Conservation (phyloP, 306 rosid species). For the Vicia villosa region DNA sequence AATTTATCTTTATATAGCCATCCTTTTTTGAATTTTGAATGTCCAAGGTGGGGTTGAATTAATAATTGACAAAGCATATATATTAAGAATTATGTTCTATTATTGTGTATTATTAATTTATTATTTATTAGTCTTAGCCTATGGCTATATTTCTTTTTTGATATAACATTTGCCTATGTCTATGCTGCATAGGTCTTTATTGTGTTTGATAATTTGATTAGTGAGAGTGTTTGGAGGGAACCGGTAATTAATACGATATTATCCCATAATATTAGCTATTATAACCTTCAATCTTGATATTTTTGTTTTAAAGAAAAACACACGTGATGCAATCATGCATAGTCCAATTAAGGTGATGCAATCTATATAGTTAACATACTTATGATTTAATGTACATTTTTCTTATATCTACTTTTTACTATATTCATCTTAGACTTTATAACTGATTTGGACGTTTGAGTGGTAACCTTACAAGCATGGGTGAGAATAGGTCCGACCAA, state of each 20-base stretch:
- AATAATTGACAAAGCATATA: background rate
- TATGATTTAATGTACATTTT: no score
- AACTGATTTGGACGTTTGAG: no score
- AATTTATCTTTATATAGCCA: conserved; percentile 22
- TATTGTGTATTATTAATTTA: conserved; percentile 1
- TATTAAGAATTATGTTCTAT: background rate
- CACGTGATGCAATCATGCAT: no score
- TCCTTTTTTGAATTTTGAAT: conserved; percentile 34
- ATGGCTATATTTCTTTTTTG: background rate
- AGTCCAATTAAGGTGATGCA: no score
- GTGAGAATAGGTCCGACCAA: no score
- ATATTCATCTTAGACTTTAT: no score
- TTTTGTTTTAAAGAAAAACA: background rate
- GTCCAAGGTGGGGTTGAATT: conserved; percentile 1
- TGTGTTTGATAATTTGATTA: conserved; percentile 2
- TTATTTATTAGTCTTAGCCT: background rate
- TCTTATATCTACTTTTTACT: no score
- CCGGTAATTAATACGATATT: background rate
- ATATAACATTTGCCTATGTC: background rate
- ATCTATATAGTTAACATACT: no score
- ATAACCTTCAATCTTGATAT: background rate
- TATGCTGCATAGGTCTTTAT: conserved; percentile 6
- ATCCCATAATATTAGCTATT: background rate
- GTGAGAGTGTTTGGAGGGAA: background rate
- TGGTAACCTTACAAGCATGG: no score